Conservation (phyloP, 2,329 filamentous ascomycete species). For the Ascochyta lentis region DNA sequence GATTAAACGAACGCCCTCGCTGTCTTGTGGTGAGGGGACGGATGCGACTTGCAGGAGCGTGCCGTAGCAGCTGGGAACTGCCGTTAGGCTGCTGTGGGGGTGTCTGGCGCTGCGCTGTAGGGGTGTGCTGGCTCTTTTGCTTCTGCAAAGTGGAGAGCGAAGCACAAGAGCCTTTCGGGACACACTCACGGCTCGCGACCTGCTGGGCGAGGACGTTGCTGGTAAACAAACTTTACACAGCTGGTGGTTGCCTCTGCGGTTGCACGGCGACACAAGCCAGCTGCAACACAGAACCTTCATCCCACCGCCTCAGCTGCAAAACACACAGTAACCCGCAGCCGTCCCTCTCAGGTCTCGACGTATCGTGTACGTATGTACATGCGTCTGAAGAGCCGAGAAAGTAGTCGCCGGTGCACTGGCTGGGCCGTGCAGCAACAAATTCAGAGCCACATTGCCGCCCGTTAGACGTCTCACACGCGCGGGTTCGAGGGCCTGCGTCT, state of each 20-base stretch:
- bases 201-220: conserved; percentile 24
- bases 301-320: conserved; percentile 25
- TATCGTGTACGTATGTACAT: background rate
- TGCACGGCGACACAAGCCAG: conserved; percentile 18
- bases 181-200: conserved; percentile 20
- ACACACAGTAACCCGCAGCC: conserved; percentile 16
- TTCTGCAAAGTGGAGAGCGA: conserved; percentile 21
- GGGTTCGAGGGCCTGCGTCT: conserved; percentile 24
- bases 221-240: conserved; percentile 23
- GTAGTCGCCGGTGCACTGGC: conserved; percentile 29
- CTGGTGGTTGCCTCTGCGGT: conserved; percentile 18
- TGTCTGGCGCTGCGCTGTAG: conserved; percentile 32
- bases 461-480: conserved; percentile 35
- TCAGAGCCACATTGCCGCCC: conserved; percentile 30
- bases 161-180: conserved; percentile 19
- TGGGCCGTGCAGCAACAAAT: conserved; percentile 30
- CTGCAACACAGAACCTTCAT: conserved; percentile 11
- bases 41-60: conserved; percentile 40
- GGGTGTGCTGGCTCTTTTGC: conserved; percentile 24
- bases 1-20: conserved; percentile 25
- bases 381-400: conserved; percentile 13
- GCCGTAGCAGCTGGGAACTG: conserved; percentile 45
- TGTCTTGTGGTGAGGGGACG: conserved; percentile 15
- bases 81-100: conserved; percentile 44
- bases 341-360: background rate